Base-by-base conservation (phyloP, 305 asterid genomes). In the Plantago coronopus region DNA sequence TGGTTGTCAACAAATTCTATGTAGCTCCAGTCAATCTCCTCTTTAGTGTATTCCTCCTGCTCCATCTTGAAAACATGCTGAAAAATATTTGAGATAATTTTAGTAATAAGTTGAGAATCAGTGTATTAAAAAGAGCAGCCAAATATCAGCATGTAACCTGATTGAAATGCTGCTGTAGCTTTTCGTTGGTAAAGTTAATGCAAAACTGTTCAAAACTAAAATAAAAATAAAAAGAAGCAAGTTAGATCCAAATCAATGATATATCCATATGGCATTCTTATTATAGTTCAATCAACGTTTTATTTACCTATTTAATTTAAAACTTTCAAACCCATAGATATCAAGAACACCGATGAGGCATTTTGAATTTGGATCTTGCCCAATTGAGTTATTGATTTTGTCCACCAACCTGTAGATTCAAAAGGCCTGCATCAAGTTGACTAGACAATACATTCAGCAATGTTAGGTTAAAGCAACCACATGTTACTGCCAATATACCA, bases 1-100 rank as follows among this genome's bases (percentile, higher is more conserved):
- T 94, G 97, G 81, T 94, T 94, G 83, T 94, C 97, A 62, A 94
- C 93, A 66, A 82, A 93, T 76, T 89, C 96, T 63, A 93, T 87
- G 87, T 93, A 93, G 82, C 94, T 93, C 99, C 99, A 94, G 67
- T 86, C 79, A 50, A 94, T 94, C 78, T 79, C 80, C 67, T 94
- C 99, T 74, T 80, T 94, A 54, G 74, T 80, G 79, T 94, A 94
- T 63, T 90, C 99, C 73, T 94, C 99, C 78, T 94, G 99, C 78
- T 94, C 97, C 99, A 81, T 87, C 80, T 90, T 94, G 71, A 94
- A 94, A 54, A 94, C 94, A 73, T 94, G 99, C 99, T 90, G 91
- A 66, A 74, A 64, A 70, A 37, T 40, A 59, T 67, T n/a, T n/a
- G 23, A 46, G 4, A 14, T 53, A 56, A 20, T 45, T 57, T 74